Conservation (phyloP, 2,329 filamentous ascomycete species). For the Venturia nashicola region DNA sequence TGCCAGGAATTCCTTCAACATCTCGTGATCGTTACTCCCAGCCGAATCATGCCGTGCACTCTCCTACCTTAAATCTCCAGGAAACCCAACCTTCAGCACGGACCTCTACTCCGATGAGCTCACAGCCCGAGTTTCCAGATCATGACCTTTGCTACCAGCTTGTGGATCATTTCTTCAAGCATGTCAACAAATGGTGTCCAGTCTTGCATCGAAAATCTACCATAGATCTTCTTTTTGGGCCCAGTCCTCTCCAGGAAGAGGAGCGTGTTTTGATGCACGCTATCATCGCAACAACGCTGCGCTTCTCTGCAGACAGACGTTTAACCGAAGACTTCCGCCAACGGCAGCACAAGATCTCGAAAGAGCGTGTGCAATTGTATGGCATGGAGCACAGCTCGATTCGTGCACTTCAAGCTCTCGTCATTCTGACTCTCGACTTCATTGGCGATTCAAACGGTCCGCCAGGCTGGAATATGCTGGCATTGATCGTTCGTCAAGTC, state of each 20-base stretch:
- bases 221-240: slow-evolving; percentile 69
- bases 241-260: slow-evolving; percentile 55
- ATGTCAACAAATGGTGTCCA: slow-evolving; percentile 62
- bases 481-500: slow-evolving; percentile 75
- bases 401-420: slow-evolving; percentile 73
- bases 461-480: slow-evolving; percentile 84
- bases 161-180: slow-evolving; percentile 51
- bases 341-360: slow-evolving; percentile 68
- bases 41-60: slow-evolving; percentile 37
- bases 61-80: slow-evolving; percentile 45
- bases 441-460: slow-evolving; percentile 81
- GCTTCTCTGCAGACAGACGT: slow-evolving; percentile 67
- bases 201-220: slow-evolving; percentile 80
- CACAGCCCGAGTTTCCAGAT: slow-evolving; percentile 41
- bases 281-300: slow-evolving; percentile 77
- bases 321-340: slow-evolving; percentile 61
- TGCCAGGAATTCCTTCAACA: slow-evolving; percentile 10
- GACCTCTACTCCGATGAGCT: slow-evolving; percentile 18
- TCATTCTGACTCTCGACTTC: slow-evolving; percentile 75
- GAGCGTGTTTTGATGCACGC: slow-evolving; percentile 76
- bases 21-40: slow-evolving; percentile 18
- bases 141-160: slow-evolving; percentile 48
- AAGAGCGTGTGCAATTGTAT: slow-evolving; percentile 76
- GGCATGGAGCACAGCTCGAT: slow-evolving; percentile 84
- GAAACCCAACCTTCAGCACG: neutral